Evolutionary conservation across 2,329 filamentous ascomycete species (phyloP).

Genomic region (Tricladium varicosporioides): DNA sequence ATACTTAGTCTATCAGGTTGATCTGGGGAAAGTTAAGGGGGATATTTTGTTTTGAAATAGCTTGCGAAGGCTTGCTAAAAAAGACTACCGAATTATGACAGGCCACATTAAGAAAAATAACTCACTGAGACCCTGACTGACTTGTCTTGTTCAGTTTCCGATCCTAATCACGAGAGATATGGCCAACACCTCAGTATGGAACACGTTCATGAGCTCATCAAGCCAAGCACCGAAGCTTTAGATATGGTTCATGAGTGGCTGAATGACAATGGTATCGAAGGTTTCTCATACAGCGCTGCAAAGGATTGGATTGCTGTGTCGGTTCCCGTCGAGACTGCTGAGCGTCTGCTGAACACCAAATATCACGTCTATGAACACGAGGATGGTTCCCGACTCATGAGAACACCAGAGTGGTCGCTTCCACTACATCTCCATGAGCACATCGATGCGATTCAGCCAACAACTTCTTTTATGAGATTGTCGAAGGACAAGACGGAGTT

Average conservation of each 20-base stretch:
- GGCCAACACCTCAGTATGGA: constrained; percentile 50
- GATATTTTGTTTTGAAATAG: too few relatives aligned
- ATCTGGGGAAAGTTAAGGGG: too few relatives aligned
- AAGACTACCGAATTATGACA: too few relatives aligned
- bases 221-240: constrained; percentile 49
- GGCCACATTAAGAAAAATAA: too few relatives aligned
- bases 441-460: constrained; percentile 54
- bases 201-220: constrained; percentile 52
- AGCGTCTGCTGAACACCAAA: constrained; percentile 36
- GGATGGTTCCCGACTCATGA: constrained; percentile 24
- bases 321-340: constrained; percentile 47
- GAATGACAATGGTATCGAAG: constrained; percentile 47
- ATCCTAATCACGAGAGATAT: constrained; percentile 52
- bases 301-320: constrained; percentile 53
- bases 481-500: not conserved
- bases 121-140: not conserved
- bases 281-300: constrained; percentile 44
- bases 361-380: constrained; percentile 37
- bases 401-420: constrained; percentile 36
- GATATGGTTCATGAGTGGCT: constrained; percentile 57
- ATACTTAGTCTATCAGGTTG: too few relatives aligned
- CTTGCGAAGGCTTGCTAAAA: too few relatives aligned
- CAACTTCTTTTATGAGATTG: constrained; percentile 53
- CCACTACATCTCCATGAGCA: constrained; percentile 41
- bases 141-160: constrained; percentile 40